phyloP scores from a whole-genome alignment of 306 rosid species.

The Trichosanthes truncata region DNA sequence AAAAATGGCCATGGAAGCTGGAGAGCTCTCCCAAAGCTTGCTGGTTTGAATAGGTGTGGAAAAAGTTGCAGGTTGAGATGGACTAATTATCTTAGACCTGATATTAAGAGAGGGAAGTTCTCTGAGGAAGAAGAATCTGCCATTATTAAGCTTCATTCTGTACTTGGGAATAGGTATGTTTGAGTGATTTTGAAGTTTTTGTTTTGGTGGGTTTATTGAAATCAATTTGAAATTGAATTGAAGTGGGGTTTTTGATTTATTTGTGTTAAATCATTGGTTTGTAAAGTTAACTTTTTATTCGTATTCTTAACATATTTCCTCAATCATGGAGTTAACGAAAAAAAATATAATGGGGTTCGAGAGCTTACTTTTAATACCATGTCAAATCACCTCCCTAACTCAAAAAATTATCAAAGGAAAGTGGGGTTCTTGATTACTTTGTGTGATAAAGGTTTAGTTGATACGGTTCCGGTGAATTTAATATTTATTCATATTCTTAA shows the following conservation, averaged over 20 bases:
- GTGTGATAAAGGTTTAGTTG: too few species aligned
- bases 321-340: too few species aligned
- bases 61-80: slow-evolving; percentile 88
- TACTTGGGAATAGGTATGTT: slow-evolving; percentile 68
- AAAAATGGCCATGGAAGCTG: slow-evolving; percentile 71
- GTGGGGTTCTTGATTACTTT: neutral
- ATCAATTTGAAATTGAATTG: too few species aligned
- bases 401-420: too few species aligned
- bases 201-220: neutral
- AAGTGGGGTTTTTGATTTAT: too few species aligned
- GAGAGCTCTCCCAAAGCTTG: slow-evolving; percentile 69
- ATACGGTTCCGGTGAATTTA: neutral
- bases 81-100: slow-evolving; percentile 82
- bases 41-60: slow-evolving; percentile 85
- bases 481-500: neutral
- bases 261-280: too few species aligned
- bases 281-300: too few species aligned
- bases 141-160: slow-evolving; percentile 73
- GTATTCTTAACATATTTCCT: too few species aligned
- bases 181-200: neutral
- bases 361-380: too few species aligned
- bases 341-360: too few species aligned
- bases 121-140: slow-evolving; percentile 52
- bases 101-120: slow-evolving; percentile 84
- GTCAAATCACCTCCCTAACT: too few species aligned